Conservation (phyloP, 2,329 filamentous ascomycete genomes). For the Botryotinia globosa region DNA sequence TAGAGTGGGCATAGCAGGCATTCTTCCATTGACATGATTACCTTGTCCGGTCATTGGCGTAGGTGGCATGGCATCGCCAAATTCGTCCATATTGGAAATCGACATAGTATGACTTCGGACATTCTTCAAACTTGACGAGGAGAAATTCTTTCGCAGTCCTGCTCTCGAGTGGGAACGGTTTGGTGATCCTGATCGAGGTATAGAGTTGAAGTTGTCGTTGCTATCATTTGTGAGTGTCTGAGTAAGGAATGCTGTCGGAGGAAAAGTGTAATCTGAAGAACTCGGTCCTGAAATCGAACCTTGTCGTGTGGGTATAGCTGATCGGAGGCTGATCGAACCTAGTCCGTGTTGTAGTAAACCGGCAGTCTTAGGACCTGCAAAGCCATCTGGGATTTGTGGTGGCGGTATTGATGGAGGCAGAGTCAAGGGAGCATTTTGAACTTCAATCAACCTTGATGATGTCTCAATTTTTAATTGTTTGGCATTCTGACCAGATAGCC, state of each 20-base stretch:
- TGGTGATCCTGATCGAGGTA: conserved; percentile 51
- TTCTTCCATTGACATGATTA: conserved; percentile 45
- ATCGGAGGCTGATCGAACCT: conserved; percentile 23
- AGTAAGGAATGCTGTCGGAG: conserved; percentile 37
- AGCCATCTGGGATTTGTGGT: conserved; percentile 27
- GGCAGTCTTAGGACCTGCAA: conserved; percentile 33
- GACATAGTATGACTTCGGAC: conserved; percentile 74
- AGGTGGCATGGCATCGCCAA: conserved; percentile 64
- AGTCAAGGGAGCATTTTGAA: conserved; percentile 25
- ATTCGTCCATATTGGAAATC: conserved; percentile 54
- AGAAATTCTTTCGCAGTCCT: conserved; percentile 63
- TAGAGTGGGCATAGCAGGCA: conserved; percentile 58
- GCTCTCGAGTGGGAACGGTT: conserved; percentile 45
- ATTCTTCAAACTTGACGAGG: conserved; percentile 67
- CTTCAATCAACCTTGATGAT: conserved; percentile 24
- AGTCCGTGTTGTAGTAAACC: conserved; percentile 29
- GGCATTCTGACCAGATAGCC: conserved; percentile 75
- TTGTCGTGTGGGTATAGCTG: conserved; percentile 31
- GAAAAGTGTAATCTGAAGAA: conserved; percentile 33
- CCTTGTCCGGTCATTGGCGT: conserved; percentile 63
- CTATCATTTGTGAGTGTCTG: conserved; percentile 34
- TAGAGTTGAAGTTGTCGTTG: conserved; percentile 38
- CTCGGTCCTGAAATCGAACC: conserved; percentile 35
- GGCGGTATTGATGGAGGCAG: conserved; percentile 34
- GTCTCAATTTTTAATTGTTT: conserved; percentile 92